Percentiles rank a stretch among this genome's conserved stretches.
phyloP scores from a whole-genome alignment of 1,139 yeast genomes.

The Sugiyamaella castrensis region DNA sequence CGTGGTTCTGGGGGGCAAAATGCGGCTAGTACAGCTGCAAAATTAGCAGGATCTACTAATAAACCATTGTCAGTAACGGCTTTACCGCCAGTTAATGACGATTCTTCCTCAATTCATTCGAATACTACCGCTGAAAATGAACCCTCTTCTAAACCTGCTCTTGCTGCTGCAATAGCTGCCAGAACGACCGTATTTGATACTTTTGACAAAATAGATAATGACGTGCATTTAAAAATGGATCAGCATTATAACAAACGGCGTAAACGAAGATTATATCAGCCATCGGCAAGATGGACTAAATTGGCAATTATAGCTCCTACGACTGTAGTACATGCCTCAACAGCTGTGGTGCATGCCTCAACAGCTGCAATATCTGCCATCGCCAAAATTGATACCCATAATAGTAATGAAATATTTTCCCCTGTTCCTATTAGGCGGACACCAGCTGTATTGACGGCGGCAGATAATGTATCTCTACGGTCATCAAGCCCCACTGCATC shows the following conservation, averaged over 20 bases:
- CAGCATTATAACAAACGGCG: conserved; percentile 8
- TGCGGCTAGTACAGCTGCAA: conserved; percentile 8
- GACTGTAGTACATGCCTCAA: background rate
- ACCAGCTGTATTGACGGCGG: background rate
- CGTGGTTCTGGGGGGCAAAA: background rate
- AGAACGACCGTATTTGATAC: conserved; percentile 24
- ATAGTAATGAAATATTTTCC: conserved; percentile 1
- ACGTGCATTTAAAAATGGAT: conserved; percentile 17
- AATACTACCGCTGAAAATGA: background rate
- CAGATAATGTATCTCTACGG: background rate
- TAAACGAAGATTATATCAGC: conserved; percentile 17
- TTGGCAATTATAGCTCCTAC: conserved; percentile 7
- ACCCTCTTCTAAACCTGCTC: conserved; percentile 18
- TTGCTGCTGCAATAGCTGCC: conserved; percentile 29
- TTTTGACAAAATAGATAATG: conserved; percentile 22
- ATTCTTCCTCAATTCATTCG: background rate
- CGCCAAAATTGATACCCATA: background rate
- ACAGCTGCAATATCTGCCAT: background rate
- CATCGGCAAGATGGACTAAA: conserved; percentile 24
- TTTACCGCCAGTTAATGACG: conserved; percentile 2
- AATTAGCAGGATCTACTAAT: conserved; percentile 7
- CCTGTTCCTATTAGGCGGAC: conserved; percentile 8
- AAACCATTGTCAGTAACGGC: conserved; percentile 9
- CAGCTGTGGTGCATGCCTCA: background rate
- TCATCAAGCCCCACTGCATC: conserved; percentile 4